Base-by-base conservation (phyloP, 31 red algal genomes). In the Odonthalia washingtoniensis region DNA sequence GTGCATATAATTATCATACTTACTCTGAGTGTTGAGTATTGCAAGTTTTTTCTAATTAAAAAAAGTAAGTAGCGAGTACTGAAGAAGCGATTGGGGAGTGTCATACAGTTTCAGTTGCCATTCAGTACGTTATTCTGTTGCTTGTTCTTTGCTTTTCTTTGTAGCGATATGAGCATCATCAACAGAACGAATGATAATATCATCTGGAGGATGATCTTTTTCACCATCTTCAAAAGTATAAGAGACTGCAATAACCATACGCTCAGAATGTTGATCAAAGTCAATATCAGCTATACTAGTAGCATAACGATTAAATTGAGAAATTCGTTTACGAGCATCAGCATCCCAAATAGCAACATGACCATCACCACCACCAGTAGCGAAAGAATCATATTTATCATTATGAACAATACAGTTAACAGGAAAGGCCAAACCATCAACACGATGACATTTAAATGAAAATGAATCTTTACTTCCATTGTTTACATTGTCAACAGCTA, bases 181-280 rank as follows among this genome's bases (percentile, higher is more conserved):
- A 64, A 95, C 78, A 0, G 18, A 32, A 61, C 78, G 44, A 44
- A 91, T 39, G 39, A 81, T 65, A n/a, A 95, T 83, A 41, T 87
- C 83, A 79, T 95, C 93, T 40, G 87, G 72, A 40, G 87, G 87
- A 65, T 85, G 81, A 79, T 95, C 93, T 39, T 85, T 88, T 73
- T 89, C 87, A 0, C 93, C 93, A 34, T 95, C 82, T 52, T 95
- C 93, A 72, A 90, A 95, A 31, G 87, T 90, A 80, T 95, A 95
- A 3, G 83, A 85, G 33, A 91, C 88, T 14, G 93, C 87, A 30
- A 95, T 65, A 3, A 83, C 93, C 39, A 95, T 86, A 5, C 87
- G 66, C 28, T 75, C 53, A 16, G 60, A 70, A 36, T 75, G 57
- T 0, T 35, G 12, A 46, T 87, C 73, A 64, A 95, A 90, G 63